A percentile compares a stretch with the other conserved stretches of the same genome.
Evolutionary conservation across 345 rosid genomes (phyloP).

Genomic region (Brassica nigra): DNA sequence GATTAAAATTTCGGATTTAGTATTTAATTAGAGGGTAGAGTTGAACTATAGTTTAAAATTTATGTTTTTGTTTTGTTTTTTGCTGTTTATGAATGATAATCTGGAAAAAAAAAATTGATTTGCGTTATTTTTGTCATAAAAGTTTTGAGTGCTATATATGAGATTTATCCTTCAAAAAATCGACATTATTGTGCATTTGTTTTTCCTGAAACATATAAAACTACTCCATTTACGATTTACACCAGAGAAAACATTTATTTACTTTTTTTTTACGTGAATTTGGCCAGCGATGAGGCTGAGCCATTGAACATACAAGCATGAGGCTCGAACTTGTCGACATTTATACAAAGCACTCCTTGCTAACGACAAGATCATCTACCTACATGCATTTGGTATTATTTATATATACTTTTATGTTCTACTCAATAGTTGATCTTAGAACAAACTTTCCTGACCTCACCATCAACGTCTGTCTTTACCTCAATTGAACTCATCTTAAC

Average conservation of each 20-base stretch:
- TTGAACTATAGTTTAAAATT: neutral
- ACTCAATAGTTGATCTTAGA: constrained; percentile 53
- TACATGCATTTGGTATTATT: neutral
- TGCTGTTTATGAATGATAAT: neutral
- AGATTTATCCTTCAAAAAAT: neutral
- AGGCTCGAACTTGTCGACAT: neutral
- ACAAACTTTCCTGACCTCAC: constrained; percentile 71
- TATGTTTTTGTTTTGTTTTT: too few relatives aligned
- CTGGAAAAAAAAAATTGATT: too few relatives aligned
- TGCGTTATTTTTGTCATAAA: neutral
- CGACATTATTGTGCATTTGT: neutral
- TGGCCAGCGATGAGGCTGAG: neutral
- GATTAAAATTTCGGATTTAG: neutral
- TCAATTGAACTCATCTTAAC: constrained; percentile 73
- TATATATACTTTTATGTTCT: neutral
- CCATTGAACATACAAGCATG: neutral
- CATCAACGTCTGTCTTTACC: constrained; percentile 61
- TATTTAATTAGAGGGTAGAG: neutral
- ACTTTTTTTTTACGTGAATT: neutral
- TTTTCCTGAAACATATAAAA: neutral
- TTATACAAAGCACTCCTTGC: neutral
- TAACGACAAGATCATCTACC: neutral
- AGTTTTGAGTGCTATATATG: neutral
- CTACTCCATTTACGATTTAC: neutral
- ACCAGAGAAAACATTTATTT: neutral